Base-by-base conservation (phyloP, 495 filamentous ascomycete species). In the Penicillium bialowiezense region DNA sequence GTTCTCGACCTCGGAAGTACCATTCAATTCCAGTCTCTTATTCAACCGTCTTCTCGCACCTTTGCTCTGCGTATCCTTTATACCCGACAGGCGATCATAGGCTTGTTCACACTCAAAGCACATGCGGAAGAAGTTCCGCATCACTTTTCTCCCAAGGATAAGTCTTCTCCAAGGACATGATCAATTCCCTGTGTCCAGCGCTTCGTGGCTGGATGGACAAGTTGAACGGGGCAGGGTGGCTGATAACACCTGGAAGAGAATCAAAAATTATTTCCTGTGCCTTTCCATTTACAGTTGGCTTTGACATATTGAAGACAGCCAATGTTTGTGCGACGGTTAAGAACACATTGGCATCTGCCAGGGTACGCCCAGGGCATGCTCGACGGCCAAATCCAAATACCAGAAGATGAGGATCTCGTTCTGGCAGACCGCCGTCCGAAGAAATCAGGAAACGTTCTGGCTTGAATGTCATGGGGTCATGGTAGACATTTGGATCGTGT, bases 101-200 rank as follows among this genome's bases (percentile, higher is more conserved):
- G n/a, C n/a, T n/a, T n/a, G n/a, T n/a, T n/a, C n/a, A n/a, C n/a
- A n/a, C n/a, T n/a, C n/a, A n/a, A n/a, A n/a, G 23, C 23, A 8
- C 23, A 26, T 3, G 8, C 23, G 23, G 23, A 8, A 54, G 24
- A 14, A 33, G 9, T 1, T 47, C 31, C 6, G 64, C 59, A 57
- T 77, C 60, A 48, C 73, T 72, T 54, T 72, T 48, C 42, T 71
- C 57, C 67, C 73, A 77, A 3, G 74, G 76, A 58, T 67, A 63
- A 8, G 56, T 59, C 21, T 60, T 43, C 41, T 75, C 75, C 13
- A 75, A 59, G 1, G 51, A 50, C 21, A 55, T 41, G 6, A 78
- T 61, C 14, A 74, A 46, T 18, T 57, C 51, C 34, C 44, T 55
- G 50, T 72, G 65, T 19, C 38, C 26, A 32, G 36, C 33, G 40